These are phyloP conservation scores for Talaromyces albobiverticillius DNA, from an alignment of 2,329 filamentous ascomycete genomes.

Conservation along the genomic window DNA sequence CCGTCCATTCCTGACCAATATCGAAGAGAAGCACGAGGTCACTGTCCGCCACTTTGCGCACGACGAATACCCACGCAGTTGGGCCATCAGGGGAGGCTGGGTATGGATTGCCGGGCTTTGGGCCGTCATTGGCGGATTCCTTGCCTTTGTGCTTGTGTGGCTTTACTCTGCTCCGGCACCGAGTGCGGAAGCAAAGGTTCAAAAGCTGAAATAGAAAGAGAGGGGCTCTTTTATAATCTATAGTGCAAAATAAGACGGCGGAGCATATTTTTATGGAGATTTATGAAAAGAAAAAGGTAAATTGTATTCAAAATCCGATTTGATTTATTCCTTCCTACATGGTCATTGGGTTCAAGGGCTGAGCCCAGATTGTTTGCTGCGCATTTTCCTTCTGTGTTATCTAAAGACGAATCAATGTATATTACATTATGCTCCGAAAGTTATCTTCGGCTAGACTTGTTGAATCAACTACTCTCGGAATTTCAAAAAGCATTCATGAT, in stretches of 20 bases:
- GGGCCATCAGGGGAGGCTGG: conserved; percentile 85
- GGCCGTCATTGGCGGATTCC: conserved; percentile 77
- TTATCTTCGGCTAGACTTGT: neutral
- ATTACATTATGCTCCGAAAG: neutral
- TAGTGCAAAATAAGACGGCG: neutral
- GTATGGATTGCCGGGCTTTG: conserved; percentile 89
- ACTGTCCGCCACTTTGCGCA: conserved; percentile 96
- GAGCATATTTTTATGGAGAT: neutral
- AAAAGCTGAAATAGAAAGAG: conserved; percentile 36
- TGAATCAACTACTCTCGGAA: neutral
- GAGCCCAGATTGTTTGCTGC: neutral
- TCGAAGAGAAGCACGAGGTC: conserved; percentile 93
- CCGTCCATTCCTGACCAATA: conserved; percentile 80
- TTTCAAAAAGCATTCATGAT: neutral
- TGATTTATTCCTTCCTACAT: neutral
- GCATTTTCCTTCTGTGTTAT: neutral
- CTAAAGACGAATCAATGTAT: neutral
- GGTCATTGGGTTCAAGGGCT: neutral
- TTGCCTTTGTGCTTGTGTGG: conserved; percentile 85
- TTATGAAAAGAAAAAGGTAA: conserved; percentile 7
- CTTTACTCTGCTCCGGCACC: conserved; percentile 66
- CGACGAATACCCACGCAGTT: conserved; percentile 92
- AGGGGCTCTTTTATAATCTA: conserved; percentile 6
- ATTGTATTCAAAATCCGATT: conserved; percentile 9
- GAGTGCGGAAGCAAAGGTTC: conserved; percentile 31